Evolutionary conservation across 257 asterid species (phyloP).

Genomic region (Ligustrum vulgare): DNA sequence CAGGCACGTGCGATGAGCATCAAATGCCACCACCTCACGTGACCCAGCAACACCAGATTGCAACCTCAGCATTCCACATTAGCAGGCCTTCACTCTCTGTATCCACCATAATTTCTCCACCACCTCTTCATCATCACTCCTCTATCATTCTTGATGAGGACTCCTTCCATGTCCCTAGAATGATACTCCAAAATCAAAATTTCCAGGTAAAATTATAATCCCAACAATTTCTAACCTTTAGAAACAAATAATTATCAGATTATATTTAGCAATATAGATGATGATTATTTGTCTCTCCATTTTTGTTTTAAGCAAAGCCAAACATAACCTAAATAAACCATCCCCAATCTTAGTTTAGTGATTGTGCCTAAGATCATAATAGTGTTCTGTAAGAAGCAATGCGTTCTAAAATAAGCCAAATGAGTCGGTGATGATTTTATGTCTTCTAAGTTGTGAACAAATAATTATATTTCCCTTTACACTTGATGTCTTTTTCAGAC

Average conservation of each 20-base stretch:
- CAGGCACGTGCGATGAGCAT: conserved; percentile 52
- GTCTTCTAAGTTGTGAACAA: conserved; percentile 30
- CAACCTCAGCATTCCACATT: conserved; percentile 63
- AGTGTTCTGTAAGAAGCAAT: background rate
- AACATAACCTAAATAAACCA: too few relatives aligned
- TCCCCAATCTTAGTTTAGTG: too few relatives aligned
- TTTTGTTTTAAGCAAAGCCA: too few relatives aligned
- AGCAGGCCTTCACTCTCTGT: conserved; percentile 79
- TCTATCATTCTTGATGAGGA: conserved; percentile 70
- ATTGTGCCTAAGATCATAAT: background rate
- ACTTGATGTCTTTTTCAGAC: conserved; percentile 47
- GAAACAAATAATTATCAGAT: background rate
- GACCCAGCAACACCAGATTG: conserved; percentile 48
- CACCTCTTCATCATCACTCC: conserved; percentile 64
- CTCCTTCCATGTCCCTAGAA: conserved; percentile 63
- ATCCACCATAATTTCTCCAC: conserved; percentile 71
- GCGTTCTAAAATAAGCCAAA: background rate
- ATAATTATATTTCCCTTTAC: conserved; percentile 39
- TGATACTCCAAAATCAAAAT: conserved; percentile 62
- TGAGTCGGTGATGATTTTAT: background rate
- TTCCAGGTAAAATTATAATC: conserved; percentile 54
- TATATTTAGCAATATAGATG: background rate
- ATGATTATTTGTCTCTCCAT: too few relatives aligned
- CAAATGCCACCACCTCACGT: conserved; percentile 50
- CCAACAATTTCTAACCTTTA: background rate